Evolutionary conservation across 169 alveolate species (phyloP).

Genomic region (Babesia divergens): DNA sequence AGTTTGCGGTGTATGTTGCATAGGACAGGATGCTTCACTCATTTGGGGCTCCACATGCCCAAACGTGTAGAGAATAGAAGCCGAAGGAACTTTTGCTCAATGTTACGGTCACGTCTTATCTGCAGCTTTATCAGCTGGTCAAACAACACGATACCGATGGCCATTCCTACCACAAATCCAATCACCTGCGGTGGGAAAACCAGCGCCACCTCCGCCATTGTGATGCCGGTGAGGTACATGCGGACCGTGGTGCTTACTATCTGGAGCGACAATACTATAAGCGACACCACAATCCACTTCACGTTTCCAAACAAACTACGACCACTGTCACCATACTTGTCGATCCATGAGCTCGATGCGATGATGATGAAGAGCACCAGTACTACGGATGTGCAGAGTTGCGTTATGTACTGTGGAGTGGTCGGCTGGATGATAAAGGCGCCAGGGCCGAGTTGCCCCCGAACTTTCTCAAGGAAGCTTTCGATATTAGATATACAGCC

Average conservation of each 20-base stretch:
- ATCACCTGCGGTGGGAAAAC: neutral
- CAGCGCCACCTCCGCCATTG: neutral
- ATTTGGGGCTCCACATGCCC: conserved; percentile 69
- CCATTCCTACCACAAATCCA: neutral
- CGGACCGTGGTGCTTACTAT: neutral
- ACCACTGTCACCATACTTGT: conserved; percentile 32
- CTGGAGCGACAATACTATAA: conserved; percentile 5
- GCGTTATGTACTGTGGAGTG: conserved; percentile 11
- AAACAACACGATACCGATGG: conserved; percentile 29
- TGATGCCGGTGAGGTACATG: neutral
- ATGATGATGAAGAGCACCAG: conserved; percentile 26
- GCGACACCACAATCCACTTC: conserved; percentile 34
- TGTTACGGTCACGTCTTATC: conserved; percentile 32
- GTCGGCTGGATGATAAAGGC: neutral
- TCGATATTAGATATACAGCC: neutral
- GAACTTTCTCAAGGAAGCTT: neutral
- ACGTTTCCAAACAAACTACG: conserved; percentile 1
- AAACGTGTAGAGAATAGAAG: conserved; percentile 60
- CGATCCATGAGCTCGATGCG: conserved; percentile 56
- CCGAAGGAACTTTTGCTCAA: conserved; percentile 62
- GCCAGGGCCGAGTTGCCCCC: neutral
- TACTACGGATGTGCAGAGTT: conserved; percentile 21
- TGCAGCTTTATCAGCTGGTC: conserved; percentile 43
- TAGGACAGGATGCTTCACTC: neutral
- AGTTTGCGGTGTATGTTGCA: too few relatives aligned